Percentiles rank a stretch among this genome's conserved stretches.
These are phyloP conservation scores for Pinus taeda DNA, from an alignment of 75 land plant genomes.

Conservation along the genomic window DNA sequence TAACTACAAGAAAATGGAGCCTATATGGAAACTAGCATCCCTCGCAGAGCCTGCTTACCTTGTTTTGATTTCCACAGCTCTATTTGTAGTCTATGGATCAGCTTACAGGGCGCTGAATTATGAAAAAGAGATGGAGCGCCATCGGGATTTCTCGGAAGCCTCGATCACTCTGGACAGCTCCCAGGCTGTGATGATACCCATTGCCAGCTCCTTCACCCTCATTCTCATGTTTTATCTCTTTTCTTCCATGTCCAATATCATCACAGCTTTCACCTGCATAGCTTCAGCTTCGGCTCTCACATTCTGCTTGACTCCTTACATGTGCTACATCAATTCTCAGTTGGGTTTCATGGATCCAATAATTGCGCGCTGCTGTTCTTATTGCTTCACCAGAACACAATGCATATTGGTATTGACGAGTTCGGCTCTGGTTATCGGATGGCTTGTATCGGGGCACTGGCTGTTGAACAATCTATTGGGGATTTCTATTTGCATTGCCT, in stretches of 20 bases:
- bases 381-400: conserved; percentile 53
- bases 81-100: conserved; percentile 67
- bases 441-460: conserved; percentile 97
- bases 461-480: conserved; percentile 89
- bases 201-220: conserved; percentile 82
- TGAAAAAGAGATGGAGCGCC: conserved; percentile 79
- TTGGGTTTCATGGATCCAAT: conserved; percentile 58
- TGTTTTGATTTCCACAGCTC: conserved; percentile 65
- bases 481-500: conserved; percentile 80
- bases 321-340: conserved; percentile 28
- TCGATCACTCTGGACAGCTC: conserved; percentile 81
- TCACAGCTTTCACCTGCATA: conserved; percentile 73
- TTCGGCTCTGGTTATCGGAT: conserved; percentile 39
- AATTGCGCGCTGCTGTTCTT: conserved; percentile 63
- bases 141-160: conserved; percentile 71
- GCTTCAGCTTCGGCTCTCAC: conserved; percentile 72
- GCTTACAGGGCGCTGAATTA: conserved; percentile 72
- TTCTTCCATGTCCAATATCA: conserved; percentile 79
- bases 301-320: conserved; percentile 78
- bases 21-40: conserved; percentile 64
- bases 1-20: conserved; percentile 50
- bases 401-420: conserved; percentile 41
- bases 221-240: conserved; percentile 93
- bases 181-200: conserved; percentile 93
- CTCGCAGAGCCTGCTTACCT: conserved; percentile 80